Base-by-base conservation (phyloP, 202 grass and related monocot species). In the Miscanthus sacchariflorus region DNA sequence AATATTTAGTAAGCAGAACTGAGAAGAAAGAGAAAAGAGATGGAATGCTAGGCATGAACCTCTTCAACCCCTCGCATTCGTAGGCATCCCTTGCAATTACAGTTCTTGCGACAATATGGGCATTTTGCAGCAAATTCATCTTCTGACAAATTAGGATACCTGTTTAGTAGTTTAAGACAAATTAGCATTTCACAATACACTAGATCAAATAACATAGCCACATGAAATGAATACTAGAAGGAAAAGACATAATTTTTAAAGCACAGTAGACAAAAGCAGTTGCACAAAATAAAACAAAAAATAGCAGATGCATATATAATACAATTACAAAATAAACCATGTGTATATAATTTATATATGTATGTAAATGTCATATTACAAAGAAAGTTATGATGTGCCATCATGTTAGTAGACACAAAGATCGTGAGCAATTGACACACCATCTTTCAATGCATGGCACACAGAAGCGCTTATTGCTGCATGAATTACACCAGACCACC, bases 81-180 rank as follows among this genome's bases (percentile, higher is more conserved):
- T 72, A 97, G 81, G 78, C 95, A 97, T 54, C 86, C 50, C 88
- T 94, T 94, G 79, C 95, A 97, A 87, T 97, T 97, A 87, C 95
- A 97, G 63, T 91, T 97, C 0, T 93, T 90, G 28, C 82, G 25
- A 80, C 92, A 97, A 77, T 88, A 74, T 54, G 95, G 93, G 71
- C 93, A 98, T 79, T 87, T 82, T 2, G 23, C 59, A 72, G 95
- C 91, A 91, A 95, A 85, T 48, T 93, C 90, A 25, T 86, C 79
- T 80, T 95, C 87, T 56, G 72, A 3, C 64, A 93, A 68, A 84
- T 81, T 52, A 76, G 85, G 89, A 87, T 98, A 95, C 96, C 96
- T 98, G 50, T 64, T 70, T 54, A 72, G 36, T n/a, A n/a, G n/a
- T n/a, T n/a, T n/a, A n/a, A n/a, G n/a, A n/a, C n/a, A n/a, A n/a